phyloP scores from a whole-genome alignment of 306 rosid species.

The Quercus berberidifolia region DNA sequence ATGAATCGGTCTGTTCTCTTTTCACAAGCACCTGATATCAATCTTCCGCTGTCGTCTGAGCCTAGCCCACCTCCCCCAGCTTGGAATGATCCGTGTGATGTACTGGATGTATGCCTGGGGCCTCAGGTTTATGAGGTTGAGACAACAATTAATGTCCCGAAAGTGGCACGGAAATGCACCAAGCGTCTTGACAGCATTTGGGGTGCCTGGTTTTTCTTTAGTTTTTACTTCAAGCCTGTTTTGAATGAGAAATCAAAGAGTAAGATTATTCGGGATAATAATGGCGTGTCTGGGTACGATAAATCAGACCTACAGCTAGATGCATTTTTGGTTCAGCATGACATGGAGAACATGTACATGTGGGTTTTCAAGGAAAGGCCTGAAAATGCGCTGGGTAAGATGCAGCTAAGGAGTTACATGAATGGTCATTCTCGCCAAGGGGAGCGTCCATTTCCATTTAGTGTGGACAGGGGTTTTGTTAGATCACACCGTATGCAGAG shows the following conservation, averaged over 20 bases:
- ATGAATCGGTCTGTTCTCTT: constrained; percentile 43
- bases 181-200: constrained; percentile 54
- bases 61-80: constrained; percentile 52
- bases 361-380: constrained; percentile 76
- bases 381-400: constrained; percentile 59
- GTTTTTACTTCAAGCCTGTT: constrained; percentile 58
- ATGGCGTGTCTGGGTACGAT: constrained; percentile 48
- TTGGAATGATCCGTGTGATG: constrained; percentile 52
- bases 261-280: constrained; percentile 37
- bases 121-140: constrained; percentile 49
- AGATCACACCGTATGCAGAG: constrained; percentile 68
- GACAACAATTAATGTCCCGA: constrained; percentile 37
- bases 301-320: constrained; percentile 57
- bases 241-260: constrained; percentile 48
- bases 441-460: constrained; percentile 57
- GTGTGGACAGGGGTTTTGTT: constrained; percentile 57
- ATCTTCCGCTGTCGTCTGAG: constrained; percentile 51
- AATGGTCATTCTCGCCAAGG: constrained; percentile 72
- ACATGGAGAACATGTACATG: constrained; percentile 72
- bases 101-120: constrained; percentile 46
- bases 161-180: constrained; percentile 45
- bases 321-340: constrained; percentile 66
- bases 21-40: constrained; percentile 58
- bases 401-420: constrained; percentile 70
- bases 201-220: constrained; percentile 71